Conservation (phyloP, 148 eudicot species). For the Rhododendron vialii region DNA sequence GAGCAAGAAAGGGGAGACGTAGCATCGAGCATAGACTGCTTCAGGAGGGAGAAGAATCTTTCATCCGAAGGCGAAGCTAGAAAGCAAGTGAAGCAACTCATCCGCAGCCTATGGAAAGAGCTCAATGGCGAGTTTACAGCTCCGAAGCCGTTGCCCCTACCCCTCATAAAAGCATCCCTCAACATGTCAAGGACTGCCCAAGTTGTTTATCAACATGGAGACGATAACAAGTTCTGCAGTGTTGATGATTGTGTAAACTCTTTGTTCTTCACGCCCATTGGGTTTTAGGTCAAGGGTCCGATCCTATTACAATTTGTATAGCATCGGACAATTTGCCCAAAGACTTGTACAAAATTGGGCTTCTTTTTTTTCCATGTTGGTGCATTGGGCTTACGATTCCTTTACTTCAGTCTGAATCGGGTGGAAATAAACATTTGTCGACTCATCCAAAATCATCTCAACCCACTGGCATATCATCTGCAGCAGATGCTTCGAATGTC, state of each 20-base stretch:
- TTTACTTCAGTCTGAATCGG: background rate
- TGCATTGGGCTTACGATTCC: background rate
- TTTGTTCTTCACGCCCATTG: constrained; percentile 33
- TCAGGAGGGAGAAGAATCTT: constrained; percentile 27
- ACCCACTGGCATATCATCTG: background rate
- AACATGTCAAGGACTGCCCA: constrained; percentile 39
- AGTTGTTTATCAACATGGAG: constrained; percentile 37
- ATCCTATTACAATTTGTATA: background rate
- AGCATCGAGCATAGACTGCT: constrained; percentile 29
- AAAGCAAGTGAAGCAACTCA: constrained; percentile 17
- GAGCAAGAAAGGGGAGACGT: constrained; percentile 41
- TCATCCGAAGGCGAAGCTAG: constrained; percentile 23
- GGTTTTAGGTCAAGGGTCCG: background rate
- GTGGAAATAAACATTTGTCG: background rate
- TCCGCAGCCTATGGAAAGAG: constrained; percentile 28
- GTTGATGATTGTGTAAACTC: constrained; percentile 31
- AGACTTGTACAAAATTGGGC: background rate
- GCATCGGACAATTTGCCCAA: background rate
- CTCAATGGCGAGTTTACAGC: constrained; percentile 24
- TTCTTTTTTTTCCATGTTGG: background rate
- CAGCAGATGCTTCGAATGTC: background rate
- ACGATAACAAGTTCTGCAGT: constrained; percentile 21
- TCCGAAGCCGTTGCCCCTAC: constrained; percentile 17
- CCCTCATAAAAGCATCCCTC: constrained; percentile 24
- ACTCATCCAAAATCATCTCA: background rate